A percentile compares a stretch with the other conserved stretches of the same genome.
Evolutionary conservation across 2,329 filamentous ascomycete species (phyloP).

Genomic region (Leptographium procerum): DNA sequence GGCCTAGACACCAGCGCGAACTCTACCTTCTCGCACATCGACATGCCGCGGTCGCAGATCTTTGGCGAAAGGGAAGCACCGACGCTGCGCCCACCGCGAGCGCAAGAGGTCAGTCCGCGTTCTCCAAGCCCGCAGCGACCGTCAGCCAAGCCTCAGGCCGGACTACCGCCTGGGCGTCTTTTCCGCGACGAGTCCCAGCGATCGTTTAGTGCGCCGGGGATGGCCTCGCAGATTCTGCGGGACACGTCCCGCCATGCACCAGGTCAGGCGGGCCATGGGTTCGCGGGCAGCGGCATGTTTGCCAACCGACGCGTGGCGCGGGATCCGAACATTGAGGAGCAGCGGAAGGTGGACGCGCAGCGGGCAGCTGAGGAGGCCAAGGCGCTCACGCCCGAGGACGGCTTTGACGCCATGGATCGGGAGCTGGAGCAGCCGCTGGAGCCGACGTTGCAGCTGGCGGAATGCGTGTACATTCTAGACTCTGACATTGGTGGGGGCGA

Average conservation of each 20-base stretch:
- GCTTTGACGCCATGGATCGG: conserved; percentile 50
- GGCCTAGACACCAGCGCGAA: conserved; percentile 33
- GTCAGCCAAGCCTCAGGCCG: conserved; percentile 4
- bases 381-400: conserved; percentile 55
- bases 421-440: conserved; percentile 49
- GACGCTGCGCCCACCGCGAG: conserved; percentile 41
- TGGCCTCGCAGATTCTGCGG: conserved; percentile 41
- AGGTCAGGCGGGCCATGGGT: conserved; percentile 11
- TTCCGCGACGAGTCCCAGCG: conserved; percentile 40
- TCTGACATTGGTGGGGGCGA: conserved; percentile 41
- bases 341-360: conserved; percentile 39
- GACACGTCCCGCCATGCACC: conserved; percentile 26
- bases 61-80: conserved; percentile 46
- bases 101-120: conserved; percentile 45
- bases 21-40: conserved; percentile 33
- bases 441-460: conserved; percentile 50
- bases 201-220: conserved; percentile 49
- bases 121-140: conserved; percentile 57
- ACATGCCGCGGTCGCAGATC: conserved; percentile 30
- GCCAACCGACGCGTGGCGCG: conserved; percentile 28
- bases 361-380: conserved; percentile 46
- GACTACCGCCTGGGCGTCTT: conserved; percentile 23
- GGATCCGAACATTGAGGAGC: conserved; percentile 37
- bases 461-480: conserved; percentile 45
- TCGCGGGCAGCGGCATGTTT: conserved; percentile 1